Percentiles rank a stretch among this genome's conserved stretches.
These are phyloP conservation scores for Cicer cuneatum DNA, from an alignment of 306 rosid genomes.

Conservation along the genomic window DNA sequence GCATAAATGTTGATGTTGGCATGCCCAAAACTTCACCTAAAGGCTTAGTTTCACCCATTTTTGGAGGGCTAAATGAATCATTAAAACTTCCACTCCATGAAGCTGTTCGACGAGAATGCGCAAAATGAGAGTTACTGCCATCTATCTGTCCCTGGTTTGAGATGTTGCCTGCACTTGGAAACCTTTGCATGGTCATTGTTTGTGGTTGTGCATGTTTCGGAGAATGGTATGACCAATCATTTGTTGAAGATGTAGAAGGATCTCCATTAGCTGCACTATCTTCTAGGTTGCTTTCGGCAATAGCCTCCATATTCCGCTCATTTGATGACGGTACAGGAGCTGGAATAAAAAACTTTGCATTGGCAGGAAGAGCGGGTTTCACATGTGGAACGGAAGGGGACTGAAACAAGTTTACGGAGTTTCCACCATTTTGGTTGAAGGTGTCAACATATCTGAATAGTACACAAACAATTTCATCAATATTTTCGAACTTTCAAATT, in stretches of 20 bases:
- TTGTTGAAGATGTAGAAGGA: constrained; percentile 57
- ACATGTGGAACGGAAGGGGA: constrained; percentile 70
- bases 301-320: constrained; percentile 64
- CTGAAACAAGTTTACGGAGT: constrained; percentile 70
- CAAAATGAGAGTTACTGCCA: constrained; percentile 40
- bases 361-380: constrained; percentile 66
- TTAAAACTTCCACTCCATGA: constrained; percentile 80
- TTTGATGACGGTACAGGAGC: constrained; percentile 56
- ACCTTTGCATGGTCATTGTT: constrained; percentile 56
- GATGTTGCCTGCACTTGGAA: constrained; percentile 71
- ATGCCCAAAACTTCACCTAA: constrained; percentile 59
- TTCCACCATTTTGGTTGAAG: constrained; percentile 83
- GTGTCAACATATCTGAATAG: constrained; percentile 90
- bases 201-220: constrained; percentile 43
- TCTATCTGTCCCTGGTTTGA: constrained; percentile 46
- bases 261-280: constrained; percentile 44
- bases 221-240: constrained; percentile 58
- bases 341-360: constrained; percentile 83
- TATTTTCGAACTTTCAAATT: constrained; percentile 34
- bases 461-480: constrained; percentile 47
- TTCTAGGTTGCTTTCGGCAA: constrained; percentile 72
- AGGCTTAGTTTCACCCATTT: constrained; percentile 49
- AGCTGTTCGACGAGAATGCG: constrained; percentile 72
- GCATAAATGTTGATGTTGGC: constrained; percentile 58
- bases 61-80: constrained; percentile 58